These are phyloP conservation scores for Petasospora rhodanensis DNA, from an alignment of 1,139 yeast species.

Conservation along the genomic window DNA sequence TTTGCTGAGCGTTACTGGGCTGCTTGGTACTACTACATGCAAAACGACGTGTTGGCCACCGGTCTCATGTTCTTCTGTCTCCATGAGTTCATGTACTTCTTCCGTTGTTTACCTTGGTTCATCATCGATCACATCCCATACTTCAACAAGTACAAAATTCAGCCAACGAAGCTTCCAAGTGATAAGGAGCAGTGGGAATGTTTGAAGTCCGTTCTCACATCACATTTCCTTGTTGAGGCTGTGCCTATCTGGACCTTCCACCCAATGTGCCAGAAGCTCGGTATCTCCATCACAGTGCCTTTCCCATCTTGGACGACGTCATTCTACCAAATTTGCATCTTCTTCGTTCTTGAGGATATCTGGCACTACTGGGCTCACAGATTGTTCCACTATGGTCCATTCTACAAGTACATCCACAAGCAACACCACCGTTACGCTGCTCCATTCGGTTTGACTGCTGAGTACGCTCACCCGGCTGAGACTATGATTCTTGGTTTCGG, in stretches of 20 bases:
- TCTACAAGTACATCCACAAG: conserved; percentile 80
- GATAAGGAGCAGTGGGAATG: conserved; percentile 81
- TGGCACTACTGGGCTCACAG: conserved; percentile 92
- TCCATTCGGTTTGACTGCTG: conserved; percentile 88
- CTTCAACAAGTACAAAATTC: conserved; percentile 67
- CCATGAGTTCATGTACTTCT: conserved; percentile 71
- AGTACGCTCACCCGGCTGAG: conserved; percentile 86
- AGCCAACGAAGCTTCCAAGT: conserved; percentile 64
- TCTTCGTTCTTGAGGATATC: conserved; percentile 74
- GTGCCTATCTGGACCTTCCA: conserved; percentile 88
- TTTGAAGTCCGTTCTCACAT: conserved; percentile 63
- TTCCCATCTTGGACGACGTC: conserved; percentile 59
- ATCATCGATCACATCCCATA: conserved; percentile 63
- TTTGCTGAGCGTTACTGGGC: conserved; percentile 61
- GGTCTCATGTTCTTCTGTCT: conserved; percentile 60
- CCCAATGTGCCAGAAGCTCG: conserved; percentile 64
- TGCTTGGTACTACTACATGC: conserved; percentile 56
- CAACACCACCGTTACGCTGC: conserved; percentile 90
- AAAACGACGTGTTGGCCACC: conserved; percentile 68
- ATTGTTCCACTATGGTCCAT: conserved; percentile 65
- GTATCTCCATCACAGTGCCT: conserved; percentile 64
- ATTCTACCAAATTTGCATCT: conserved; percentile 53
- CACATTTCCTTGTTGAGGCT: conserved; percentile 80
- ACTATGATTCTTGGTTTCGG: conserved; percentile 81
- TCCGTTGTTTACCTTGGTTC: conserved; percentile 72